Evolutionary conservation across 176 grass and related monocot genomes (phyloP).

Genomic region (Stipa capillata): DNA sequence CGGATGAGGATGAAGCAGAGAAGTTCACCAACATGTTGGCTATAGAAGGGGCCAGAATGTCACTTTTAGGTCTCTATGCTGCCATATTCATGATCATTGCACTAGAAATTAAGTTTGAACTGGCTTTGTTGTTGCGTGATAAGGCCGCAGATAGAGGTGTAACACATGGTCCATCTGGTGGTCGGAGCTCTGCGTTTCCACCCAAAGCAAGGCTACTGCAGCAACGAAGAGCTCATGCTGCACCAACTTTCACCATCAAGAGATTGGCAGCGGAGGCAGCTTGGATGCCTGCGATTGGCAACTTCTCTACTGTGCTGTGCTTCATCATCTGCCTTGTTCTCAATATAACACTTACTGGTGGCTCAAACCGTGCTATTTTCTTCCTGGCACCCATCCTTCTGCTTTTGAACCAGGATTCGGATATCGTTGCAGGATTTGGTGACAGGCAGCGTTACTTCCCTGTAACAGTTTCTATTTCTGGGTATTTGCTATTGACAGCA

Average conservation of each 20-base stretch:
- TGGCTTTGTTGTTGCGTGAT: slow-evolving; percentile 73
- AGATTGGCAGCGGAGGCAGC: slow-evolving; percentile 90
- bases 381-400: slow-evolving; percentile 87
- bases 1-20: slow-evolving; percentile 72
- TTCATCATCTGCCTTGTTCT: slow-evolving; percentile 89
- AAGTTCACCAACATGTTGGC: slow-evolving; percentile 85
- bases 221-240: slow-evolving; percentile 67
- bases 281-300: slow-evolving; percentile 98
- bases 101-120: slow-evolving; percentile 89
- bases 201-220: slow-evolving; percentile 82
- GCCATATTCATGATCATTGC: slow-evolving; percentile 97
- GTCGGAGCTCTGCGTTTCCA: slow-evolving; percentile 47
- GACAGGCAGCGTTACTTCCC: slow-evolving; percentile 97
- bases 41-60: slow-evolving; percentile 91
- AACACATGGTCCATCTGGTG: slow-evolving; percentile 35
- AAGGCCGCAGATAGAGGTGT: slow-evolving; percentile 52
- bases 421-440: slow-evolving; percentile 86
- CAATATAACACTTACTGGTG: slow-evolving; percentile 79
- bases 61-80: slow-evolving; percentile 94
- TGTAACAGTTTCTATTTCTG: slow-evolving; percentile 57
- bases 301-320: slow-evolving; percentile 73
- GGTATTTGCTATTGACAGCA: slow-evolving; percentile 76
- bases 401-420: slow-evolving; percentile 96
- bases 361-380: slow-evolving; percentile 92
- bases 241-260: slow-evolving; percentile 91